Evolutionary conservation across 139 green algal species (phyloP).

Genomic region (Chlamydomonas sp.): DNA sequence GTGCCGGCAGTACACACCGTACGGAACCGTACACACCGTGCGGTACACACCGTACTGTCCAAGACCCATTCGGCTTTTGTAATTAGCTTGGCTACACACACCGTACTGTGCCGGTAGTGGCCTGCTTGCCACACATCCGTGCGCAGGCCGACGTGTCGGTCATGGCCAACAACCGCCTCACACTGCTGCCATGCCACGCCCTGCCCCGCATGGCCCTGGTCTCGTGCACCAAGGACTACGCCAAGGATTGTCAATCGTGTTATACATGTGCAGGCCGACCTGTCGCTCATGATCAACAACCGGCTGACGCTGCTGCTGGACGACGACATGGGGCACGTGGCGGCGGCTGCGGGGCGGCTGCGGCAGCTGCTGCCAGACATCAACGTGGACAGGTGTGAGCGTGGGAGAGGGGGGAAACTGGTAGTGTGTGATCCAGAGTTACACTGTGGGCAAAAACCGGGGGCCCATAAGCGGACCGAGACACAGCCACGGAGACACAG

Average conservation of each 20-base stretch:
- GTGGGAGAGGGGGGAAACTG: slow-evolving; percentile 50
- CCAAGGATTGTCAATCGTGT: neutral
- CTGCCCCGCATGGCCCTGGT: neutral
- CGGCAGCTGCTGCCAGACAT: slow-evolving; percentile 68
- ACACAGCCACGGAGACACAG: too few relatives aligned
- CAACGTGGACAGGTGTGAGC: slow-evolving; percentile 55
- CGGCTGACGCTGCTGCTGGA: slow-evolving; percentile 67
- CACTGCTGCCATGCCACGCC: neutral
- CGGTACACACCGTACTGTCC: too few relatives aligned
- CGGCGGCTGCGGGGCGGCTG: slow-evolving; percentile 47
- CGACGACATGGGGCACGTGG: slow-evolving; percentile 53
- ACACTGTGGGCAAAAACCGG: neutral
- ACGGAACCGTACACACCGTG: too few relatives aligned
- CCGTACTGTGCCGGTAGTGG: too few relatives aligned
- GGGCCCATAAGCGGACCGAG: too few relatives aligned
- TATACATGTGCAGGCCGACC: slow-evolving; percentile 54
- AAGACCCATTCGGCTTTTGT: too few relatives aligned
- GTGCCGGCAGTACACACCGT: too few relatives aligned
- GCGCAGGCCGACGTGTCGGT: too few relatives aligned
- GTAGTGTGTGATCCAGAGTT: slow-evolving; percentile 62
- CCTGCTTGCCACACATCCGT: too few relatives aligned
- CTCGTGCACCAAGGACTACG: too few relatives aligned
- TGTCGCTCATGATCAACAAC: slow-evolving; percentile 60
- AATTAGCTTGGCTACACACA: too few relatives aligned
- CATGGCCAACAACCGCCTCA: neutral